Conservation (phyloP, 192 early-diverging fungal species). For the Backusella psychrophila region DNA sequence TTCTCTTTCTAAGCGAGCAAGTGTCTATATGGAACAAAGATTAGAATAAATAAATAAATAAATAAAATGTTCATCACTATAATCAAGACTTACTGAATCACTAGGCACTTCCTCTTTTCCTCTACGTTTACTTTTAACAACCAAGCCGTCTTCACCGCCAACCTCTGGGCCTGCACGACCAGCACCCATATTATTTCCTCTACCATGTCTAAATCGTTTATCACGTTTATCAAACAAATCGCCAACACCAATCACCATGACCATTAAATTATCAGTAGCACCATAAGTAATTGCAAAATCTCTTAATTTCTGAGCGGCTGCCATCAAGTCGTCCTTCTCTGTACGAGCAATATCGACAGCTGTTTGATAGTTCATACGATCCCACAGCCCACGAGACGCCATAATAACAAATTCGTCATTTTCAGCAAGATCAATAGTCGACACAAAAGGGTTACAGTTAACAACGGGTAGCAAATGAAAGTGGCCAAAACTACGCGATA, state of each 20-base stretch:
- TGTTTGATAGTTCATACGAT: constrained; percentile 74
- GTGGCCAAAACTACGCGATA: constrained; percentile 85
- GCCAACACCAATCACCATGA: constrained; percentile 86
- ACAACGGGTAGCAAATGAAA: constrained; percentile 79
- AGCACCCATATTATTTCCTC: constrained; percentile 19
- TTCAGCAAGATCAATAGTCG: constrained; percentile 68
- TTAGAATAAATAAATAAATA: background rate
- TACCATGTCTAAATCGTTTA: constrained; percentile 17
- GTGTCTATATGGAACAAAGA: constrained; percentile 24
- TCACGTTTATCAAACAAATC: constrained; percentile 64
- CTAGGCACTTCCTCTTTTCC: constrained; percentile 47
- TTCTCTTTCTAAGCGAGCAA: constrained; percentile 68
- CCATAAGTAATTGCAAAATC: constrained; percentile 86
- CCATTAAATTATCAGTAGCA: constrained; percentile 74
- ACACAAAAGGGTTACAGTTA: constrained; percentile 82
- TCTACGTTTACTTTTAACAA: constrained; percentile 39
- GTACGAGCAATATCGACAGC: constrained; percentile 85
- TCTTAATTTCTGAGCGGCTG: constrained; percentile 77
- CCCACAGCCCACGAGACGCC: constrained; percentile 75
- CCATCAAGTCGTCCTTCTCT: constrained; percentile 70
- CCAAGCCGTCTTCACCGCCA: constrained; percentile 19
- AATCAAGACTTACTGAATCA: constrained; percentile 45
- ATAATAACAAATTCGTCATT: constrained; percentile 81
- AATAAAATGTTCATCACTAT: background rate
- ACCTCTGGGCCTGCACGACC: constrained; percentile 29